Evolutionary conservation across 805 yeast species (phyloP), one percentile per base, ranked within the genome.

Genomic region (Brettanomyces bruxellensis): DNA sequence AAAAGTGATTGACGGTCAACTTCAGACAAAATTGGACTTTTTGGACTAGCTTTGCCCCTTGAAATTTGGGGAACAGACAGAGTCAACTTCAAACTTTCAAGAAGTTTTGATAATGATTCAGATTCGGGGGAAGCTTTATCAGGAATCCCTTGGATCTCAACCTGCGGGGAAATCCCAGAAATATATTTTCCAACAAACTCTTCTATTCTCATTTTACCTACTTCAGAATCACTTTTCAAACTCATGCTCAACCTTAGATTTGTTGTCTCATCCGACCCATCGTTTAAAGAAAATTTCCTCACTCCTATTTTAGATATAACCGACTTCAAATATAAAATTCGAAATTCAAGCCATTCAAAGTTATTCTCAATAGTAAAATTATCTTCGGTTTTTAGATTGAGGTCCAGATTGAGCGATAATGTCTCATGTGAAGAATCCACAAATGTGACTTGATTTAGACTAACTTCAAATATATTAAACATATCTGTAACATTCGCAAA

Each of bases 161-260:
- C 47, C 4, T 28, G 36, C 1, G 75, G 68, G 11, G 52, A 54
- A 24, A 61, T 53, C 3, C 73, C 72, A 0, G 77, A 72, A 1
- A 72, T 55, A 40, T 62, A 66, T 4, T 57, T 56, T 34, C 76
- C 70, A 11, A 72, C 28, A 40, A 72, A 50, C 13, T 57, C 56
- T 34, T 70, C 70, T 11, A 70, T 48, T 46, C 53, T 51, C 6
- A 52, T 51, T 45, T 54, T 52, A 1, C 45, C 56, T 1, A 55
- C 44, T 3, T 49, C 45, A 5, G 56, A 25, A 5, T 45, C 44
- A 11, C 51, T 25, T 23, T 48, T 47, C 38, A 65, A 43, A 5
- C 45, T 44, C n/a, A 42, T 18, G 11, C 9, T n/a, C 30, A 35
- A 6, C 5, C 37, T 25, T 13, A 35, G 22, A 23, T 42, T 42